These are phyloP conservation scores for Fusarium haematococcum DNA, from an alignment of 2,329 filamentous ascomycete genomes.

Conservation along the genomic window DNA sequence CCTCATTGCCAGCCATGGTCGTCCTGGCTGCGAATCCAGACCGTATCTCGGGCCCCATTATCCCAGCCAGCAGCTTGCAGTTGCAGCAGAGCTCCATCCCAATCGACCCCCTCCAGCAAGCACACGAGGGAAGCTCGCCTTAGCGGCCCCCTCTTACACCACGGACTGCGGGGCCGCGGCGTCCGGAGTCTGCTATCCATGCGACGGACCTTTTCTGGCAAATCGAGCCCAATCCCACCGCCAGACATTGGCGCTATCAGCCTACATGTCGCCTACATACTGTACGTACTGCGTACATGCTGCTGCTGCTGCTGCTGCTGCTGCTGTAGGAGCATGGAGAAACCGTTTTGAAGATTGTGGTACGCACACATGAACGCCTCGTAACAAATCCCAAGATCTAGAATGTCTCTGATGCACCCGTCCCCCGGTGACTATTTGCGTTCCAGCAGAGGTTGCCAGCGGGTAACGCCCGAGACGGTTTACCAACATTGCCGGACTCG, in stretches of 20 bases:
- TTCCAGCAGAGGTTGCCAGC: neutral
- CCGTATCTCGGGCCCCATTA: slow-evolving; percentile 24
- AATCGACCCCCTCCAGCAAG: slow-evolving; percentile 11
- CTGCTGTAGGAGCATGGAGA: slow-evolving; percentile 1
- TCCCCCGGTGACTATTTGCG: neutral
- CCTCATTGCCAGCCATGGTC: slow-evolving; percentile 13
- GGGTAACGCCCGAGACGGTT: neutral
- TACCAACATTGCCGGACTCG: neutral
- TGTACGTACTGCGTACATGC: neutral
- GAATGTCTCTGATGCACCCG: neutral
- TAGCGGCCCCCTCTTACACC: slow-evolving; percentile 24
- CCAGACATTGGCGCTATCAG: neutral
- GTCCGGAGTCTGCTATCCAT: slow-evolving; percentile 17
- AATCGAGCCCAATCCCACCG: slow-evolving; percentile 3
- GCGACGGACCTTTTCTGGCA: slow-evolving; percentile 6
- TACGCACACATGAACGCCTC: neutral
- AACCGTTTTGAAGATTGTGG: neutral
- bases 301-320: neutral
- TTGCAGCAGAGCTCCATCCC: slow-evolving; percentile 1
- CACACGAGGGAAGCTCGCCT: slow-evolving; percentile 24
- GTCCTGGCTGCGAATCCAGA: slow-evolving; percentile 12
- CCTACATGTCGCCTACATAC: neutral
- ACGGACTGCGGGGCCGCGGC: slow-evolving; percentile 36
- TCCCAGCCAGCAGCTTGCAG: slow-evolving; percentile 21
- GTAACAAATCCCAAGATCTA: neutral